Percentiles rank a stretch among this genome's conserved stretches.
Evolutionary conservation across 805 yeast species (phyloP).

Genomic region (Kodamaea laetipori): DNA sequence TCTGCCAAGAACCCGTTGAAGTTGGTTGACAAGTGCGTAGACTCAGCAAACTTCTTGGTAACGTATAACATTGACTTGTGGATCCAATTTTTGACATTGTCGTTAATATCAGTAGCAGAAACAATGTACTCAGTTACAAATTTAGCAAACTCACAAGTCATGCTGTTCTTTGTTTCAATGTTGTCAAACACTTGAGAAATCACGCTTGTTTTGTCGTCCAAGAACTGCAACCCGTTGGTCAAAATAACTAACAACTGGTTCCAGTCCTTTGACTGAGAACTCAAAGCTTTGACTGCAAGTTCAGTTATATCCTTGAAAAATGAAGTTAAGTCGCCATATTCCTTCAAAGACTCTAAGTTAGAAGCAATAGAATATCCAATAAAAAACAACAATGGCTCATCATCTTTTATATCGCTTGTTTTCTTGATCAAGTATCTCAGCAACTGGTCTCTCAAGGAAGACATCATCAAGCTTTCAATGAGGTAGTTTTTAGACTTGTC

Average conservation of each 20-base stretch:
- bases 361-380: slow-evolving; percentile 22
- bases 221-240: slow-evolving; percentile 15
- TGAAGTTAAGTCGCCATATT: slow-evolving; percentile 6
- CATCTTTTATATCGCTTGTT: background rate
- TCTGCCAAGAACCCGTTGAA: slow-evolving; percentile 34
- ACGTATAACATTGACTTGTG: slow-evolving; percentile 58
- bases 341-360: background rate
- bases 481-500: slow-evolving; percentile 7
- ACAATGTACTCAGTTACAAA: slow-evolving; percentile 30
- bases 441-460: background rate
- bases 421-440: slow-evolving; percentile 1
- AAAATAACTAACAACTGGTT: slow-evolving; percentile 22
- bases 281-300: slow-evolving; percentile 18
- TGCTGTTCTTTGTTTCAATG: slow-evolving; percentile 29
- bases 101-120: slow-evolving; percentile 22
- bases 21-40: slow-evolving; percentile 25
- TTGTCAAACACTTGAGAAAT: slow-evolving; percentile 24
- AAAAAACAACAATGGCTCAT: slow-evolving; percentile 3
- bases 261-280: slow-evolving; percentile 16
- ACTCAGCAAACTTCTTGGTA: slow-evolving; percentile 65
- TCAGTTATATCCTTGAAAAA: slow-evolving; percentile 15
- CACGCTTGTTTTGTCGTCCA: slow-evolving; percentile 16
- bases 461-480: slow-evolving; percentile 5
- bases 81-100: slow-evolving; percentile 50
- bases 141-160: slow-evolving; percentile 29